phyloP scores from a whole-genome alignment of 148 eudicot genomes.

The Chenopodium quinoa region DNA sequence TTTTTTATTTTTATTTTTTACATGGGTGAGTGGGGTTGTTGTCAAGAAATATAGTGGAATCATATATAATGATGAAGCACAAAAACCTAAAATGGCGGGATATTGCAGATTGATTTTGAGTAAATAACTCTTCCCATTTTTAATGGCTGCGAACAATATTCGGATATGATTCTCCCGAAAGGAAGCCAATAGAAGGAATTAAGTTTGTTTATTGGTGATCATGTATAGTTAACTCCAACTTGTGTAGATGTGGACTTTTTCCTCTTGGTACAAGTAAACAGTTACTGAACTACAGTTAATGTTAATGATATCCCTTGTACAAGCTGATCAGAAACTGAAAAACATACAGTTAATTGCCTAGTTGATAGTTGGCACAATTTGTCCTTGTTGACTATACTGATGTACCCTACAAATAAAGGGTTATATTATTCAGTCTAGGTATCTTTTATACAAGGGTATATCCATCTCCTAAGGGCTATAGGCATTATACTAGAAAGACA shows the following conservation, averaged over 20 bases:
- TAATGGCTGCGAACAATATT: slow-evolving; percentile 22
- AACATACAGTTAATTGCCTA: background rate
- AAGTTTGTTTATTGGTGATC: slow-evolving; percentile 17
- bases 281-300: background rate
- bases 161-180: slow-evolving; percentile 31
- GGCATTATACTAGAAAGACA: slow-evolving; percentile 5
- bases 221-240: slow-evolving; percentile 24
- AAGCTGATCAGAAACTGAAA: slow-evolving; percentile 1
- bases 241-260: slow-evolving; percentile 18
- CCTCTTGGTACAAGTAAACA: background rate
- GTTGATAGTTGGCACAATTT: background rate
- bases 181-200: slow-evolving; percentile 20
- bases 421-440: background rate
- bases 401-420: background rate
- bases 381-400: background rate
- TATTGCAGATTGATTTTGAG: slow-evolving; percentile 16
- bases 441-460: slow-evolving; percentile 13
- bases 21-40: slow-evolving; percentile 7
- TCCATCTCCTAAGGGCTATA: slow-evolving; percentile 23
- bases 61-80: slow-evolving; percentile 14
- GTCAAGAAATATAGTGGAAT: slow-evolving; percentile 17
- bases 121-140: slow-evolving; percentile 33
- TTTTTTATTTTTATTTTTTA: too few species aligned
- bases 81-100: slow-evolving; percentile 32
- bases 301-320: slow-evolving; percentile 7